A percentile compares a stretch with the other conserved stretches of the same genome.
phyloP scores from a whole-genome alignment of 2,329 filamentous ascomycete genomes.

The Zasmidium angulare region DNA sequence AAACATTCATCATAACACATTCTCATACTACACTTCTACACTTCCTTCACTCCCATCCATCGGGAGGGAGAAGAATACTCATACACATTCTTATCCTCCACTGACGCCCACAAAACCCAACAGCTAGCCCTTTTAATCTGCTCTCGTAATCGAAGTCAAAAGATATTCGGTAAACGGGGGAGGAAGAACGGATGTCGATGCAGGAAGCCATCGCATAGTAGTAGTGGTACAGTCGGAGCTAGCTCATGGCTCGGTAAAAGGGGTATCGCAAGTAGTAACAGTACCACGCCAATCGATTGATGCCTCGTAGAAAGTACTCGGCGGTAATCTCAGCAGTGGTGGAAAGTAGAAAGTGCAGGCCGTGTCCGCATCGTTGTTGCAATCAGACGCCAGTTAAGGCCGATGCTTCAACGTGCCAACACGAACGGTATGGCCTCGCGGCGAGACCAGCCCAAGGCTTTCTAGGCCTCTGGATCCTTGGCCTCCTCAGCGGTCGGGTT shows the following conservation, averaged over 20 bases:
- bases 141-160: no score
- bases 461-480: constrained; percentile 33
- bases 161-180: neutral
- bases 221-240: constrained; percentile 13
- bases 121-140: constrained; percentile 4
- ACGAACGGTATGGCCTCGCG: constrained; percentile 17
- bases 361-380: constrained; percentile 1
- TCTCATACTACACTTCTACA: constrained; percentile 1
- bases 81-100: constrained; percentile 12
- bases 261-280: constrained; percentile 25
- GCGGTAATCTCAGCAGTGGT: constrained; percentile 2
- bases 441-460: constrained; percentile 18
- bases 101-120: neutral
- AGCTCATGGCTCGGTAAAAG: constrained; percentile 18
- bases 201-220: neutral
- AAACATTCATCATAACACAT: neutral
- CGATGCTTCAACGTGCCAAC: constrained; percentile 16
- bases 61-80: neutral
- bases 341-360: constrained; percentile 12
- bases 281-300: constrained; percentile 12
- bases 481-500: constrained; percentile 35
- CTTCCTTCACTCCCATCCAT: neutral
- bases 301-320: constrained; percentile 2
- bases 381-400: constrained; percentile 16
- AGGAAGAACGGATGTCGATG: neutral